These are phyloP conservation scores for Herpetomonas samuelpessoai DNA, from an alignment of 208 protist genomes.

Conservation along the genomic window DNA sequence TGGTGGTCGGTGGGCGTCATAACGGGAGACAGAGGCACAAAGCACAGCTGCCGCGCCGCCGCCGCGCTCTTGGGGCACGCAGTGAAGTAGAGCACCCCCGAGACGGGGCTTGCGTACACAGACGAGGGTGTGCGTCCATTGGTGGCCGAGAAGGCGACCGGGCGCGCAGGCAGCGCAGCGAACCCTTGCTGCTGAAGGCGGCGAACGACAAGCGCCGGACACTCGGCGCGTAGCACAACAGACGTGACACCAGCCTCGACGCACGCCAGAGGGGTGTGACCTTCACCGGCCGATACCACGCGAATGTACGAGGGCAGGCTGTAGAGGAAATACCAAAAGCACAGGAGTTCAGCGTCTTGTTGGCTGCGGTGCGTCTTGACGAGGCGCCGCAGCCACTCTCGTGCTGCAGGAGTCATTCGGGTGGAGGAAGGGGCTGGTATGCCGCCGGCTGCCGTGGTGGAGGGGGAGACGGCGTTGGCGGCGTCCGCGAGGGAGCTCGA, in stretches of 20 bases:
- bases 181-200: slow-evolving; percentile 18
- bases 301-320: slow-evolving; percentile 20
- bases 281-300: slow-evolving; percentile 33
- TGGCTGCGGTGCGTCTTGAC: not conserved
- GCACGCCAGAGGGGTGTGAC: slow-evolving; percentile 17
- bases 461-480: not conserved
- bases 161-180: slow-evolving; percentile 13
- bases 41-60: slow-evolving; percentile 29
- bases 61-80: slow-evolving; percentile 27
- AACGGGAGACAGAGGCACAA: slow-evolving; percentile 28
- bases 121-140: not conserved
- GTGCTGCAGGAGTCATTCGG: not conserved
- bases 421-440: too few relatives aligned
- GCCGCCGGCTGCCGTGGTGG: not conserved
- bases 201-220: slow-evolving; percentile 11
- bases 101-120: not conserved
- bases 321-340: slow-evolving; percentile 31
- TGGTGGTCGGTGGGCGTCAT: slow-evolving; percentile 14
- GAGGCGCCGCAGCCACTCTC: not conserved
- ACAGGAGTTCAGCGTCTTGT: slow-evolving; percentile 18
- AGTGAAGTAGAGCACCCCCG: slow-evolving; percentile 33
- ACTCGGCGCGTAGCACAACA: slow-evolving; percentile 25
- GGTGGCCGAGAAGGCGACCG: not conserved
- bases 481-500: not conserved
- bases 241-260: slow-evolving; percentile 14